Base-by-base conservation (phyloP, 306 rosid genomes). In the Vigna angularis region DNA sequence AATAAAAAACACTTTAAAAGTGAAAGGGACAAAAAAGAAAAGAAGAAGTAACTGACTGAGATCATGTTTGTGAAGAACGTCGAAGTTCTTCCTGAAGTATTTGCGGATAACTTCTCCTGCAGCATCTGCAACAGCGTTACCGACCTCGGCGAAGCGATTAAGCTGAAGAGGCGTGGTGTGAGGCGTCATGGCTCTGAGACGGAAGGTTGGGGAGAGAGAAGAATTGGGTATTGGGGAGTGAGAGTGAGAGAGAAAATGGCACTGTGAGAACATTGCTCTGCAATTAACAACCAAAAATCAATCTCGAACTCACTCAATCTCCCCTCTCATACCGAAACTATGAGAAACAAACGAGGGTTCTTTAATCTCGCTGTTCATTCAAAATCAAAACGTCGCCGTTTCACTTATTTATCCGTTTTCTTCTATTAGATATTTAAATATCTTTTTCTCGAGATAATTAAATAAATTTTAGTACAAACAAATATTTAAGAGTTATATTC, bases 81-180 rank as follows among this genome's bases (percentile, higher is more conserved):
- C 97, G 56, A 95, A 83, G 56, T 88, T 95, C 48, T 86, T 82
- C 18, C 98, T 83, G 81, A 95, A 95, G 73, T 91, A 92, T n/a
- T 85, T 76, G 57, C 98, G 80, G 62, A 89, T 91, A 1, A 92
- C 90, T 69, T 83, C 84, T 15, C 98, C 97, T 40, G 98, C 90
- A 28, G 98, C 97, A n/a, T 95, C 97, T 18, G 98, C 97, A 17
- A 81, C 86, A 74, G 78, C 81, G 82, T 84, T 87, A 64, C 89
- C 98, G 24, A 91, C 87, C 22, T 84, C 81, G 32, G 85, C 76
- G 69, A 92, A 88, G 50, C 61, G 89, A 67, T 81, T 83, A 8
- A 90, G 87, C 16, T 91, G 86, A 14, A 49, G 65, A 4, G 78
- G 48, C 1, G 62, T 59, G 12, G 69, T 6, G 24, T 49, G 61